Evolutionary conservation across 2,329 filamentous ascomycete species (phyloP).

Genomic region (Lasiodiplodia sp.): DNA sequence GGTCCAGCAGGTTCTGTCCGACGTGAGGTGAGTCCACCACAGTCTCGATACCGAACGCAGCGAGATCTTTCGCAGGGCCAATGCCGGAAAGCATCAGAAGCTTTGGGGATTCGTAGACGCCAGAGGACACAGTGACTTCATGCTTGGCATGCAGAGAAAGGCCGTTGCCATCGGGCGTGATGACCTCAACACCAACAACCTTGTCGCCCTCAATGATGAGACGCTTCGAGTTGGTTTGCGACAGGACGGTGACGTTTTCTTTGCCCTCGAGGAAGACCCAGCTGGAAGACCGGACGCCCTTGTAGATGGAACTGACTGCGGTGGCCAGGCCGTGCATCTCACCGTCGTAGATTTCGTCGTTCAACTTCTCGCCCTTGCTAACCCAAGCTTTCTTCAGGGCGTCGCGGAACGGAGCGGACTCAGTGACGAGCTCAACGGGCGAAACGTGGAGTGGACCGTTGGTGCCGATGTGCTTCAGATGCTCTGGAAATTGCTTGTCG

Average conservation of each 20-base stretch:
- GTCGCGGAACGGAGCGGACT: conserved; percentile 60
- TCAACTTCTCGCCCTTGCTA: conserved; percentile 59
- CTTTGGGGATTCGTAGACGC: not conserved
- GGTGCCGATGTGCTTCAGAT: conserved; percentile 60
- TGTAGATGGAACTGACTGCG: too few species aligned
- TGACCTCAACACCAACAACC: too few species aligned
- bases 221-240: too few species aligned
- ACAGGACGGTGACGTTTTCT: too few species aligned
- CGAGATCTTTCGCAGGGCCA: not conserved
- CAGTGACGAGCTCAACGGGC: conserved; percentile 62
- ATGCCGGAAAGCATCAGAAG: not conserved
- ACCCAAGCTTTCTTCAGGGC: conserved; percentile 61
- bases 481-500: conserved; percentile 51
- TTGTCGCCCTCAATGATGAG: too few species aligned
- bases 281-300: too few species aligned
- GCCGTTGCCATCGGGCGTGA: too few species aligned
- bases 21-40: conserved; percentile 38
- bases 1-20: conserved; percentile 38
- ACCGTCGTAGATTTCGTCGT: conserved; percentile 28
- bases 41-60: not conserved
- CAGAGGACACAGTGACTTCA: conserved; percentile 45
- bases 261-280: too few species aligned
- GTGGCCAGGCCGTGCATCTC: too few species aligned
- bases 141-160: too few species aligned
- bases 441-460: conserved; percentile 62